Percentiles rank a stretch among this genome's conserved stretches.
Evolutionary conservation across 2,329 filamentous ascomycete genomes (phyloP).

Genomic region (Alternaria arbusti): DNA sequence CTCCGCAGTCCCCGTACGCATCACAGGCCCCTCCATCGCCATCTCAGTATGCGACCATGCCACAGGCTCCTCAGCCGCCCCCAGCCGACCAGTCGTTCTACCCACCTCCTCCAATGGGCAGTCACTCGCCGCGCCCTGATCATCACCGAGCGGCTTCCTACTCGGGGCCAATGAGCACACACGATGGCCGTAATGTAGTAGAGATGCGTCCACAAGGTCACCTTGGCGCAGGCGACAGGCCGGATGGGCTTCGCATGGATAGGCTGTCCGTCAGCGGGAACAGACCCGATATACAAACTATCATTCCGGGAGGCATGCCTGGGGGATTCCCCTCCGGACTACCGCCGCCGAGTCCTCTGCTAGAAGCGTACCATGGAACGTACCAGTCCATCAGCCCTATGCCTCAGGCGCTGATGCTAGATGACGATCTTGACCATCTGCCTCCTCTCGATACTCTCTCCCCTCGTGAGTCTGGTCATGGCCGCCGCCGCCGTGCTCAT

Average conservation of each 20-base stretch:
- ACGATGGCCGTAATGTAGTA: constrained; percentile 46
- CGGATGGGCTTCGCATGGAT: constrained; percentile 53
- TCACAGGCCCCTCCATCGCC: constrained; percentile 12
- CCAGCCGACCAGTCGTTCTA: constrained; percentile 30
- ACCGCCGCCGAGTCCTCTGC: constrained; percentile 80
- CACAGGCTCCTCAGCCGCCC: constrained; percentile 27
- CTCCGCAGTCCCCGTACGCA: constrained; percentile 12
- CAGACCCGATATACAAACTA: constrained; percentile 49
- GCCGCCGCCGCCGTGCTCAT: constrained; percentile 37
- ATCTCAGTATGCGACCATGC: constrained; percentile 33
- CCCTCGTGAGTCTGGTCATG: constrained; percentile 38
- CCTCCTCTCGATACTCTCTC: constrained; percentile 42
- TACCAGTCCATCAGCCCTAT: constrained; percentile 95
- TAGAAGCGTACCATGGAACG: constrained; percentile 91
- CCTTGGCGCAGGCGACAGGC: constrained; percentile 34
- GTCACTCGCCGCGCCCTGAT: constrained; percentile 33
- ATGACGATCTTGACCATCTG: constrained; percentile 58
- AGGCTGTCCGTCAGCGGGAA: constrained; percentile 57
- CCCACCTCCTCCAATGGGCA: constrained; percentile 40
- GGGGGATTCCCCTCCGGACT: constrained; percentile 35
- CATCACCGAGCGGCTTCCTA: constrained; percentile 34
- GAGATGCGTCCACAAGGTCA: constrained; percentile 50
- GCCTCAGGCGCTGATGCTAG: constrained; percentile 76
- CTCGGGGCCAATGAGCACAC: constrained; percentile 22
- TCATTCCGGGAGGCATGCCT: constrained; percentile 42